A percentile compares a stretch with the other conserved stretches of the same genome.
Evolutionary conservation across 208 protist species (phyloP).

Genomic region (Acanthamoeba polyphaga): DNA sequence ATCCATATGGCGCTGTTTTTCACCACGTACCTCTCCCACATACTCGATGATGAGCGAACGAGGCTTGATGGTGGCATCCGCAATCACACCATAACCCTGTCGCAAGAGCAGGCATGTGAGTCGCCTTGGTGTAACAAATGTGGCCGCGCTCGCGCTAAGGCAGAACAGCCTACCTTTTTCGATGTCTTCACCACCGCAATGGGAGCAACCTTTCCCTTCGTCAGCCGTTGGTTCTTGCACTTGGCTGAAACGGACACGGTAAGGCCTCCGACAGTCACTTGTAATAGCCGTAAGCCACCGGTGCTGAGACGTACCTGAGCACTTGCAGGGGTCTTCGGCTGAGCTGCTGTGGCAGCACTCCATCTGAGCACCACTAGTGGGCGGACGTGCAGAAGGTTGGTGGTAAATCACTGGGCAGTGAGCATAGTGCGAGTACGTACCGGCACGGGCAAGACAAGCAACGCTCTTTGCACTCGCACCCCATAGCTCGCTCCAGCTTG

Average conservation of each 20-base stretch:
- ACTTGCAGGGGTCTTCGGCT: neutral
- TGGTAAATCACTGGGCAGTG: neutral
- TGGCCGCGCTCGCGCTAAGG: neutral
- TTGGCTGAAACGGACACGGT: neutral
- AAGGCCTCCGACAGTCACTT: neutral
- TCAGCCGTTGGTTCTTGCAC: slow-evolving; percentile 21
- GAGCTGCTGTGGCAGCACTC: neutral
- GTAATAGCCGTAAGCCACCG: neutral
- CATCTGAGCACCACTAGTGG: neutral
- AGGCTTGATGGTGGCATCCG: neutral
- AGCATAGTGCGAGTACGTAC: neutral
- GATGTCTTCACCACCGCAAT: neutral
- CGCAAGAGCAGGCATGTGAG: neutral
- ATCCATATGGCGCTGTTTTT: neutral
- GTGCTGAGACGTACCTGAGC: neutral
- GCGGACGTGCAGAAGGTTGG: neutral
- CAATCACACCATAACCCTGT: neutral
- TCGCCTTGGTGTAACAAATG: neutral
- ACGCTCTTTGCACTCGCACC: neutral
- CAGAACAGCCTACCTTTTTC: neutral
- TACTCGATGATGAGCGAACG: slow-evolving; percentile 14
- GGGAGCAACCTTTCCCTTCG: neutral
- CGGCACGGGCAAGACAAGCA: neutral
- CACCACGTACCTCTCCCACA: neutral
- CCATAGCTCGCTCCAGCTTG: neutral